Conservation (phyloP, 805 yeast species). For the Tetrapisispora namnaoensis region DNA sequence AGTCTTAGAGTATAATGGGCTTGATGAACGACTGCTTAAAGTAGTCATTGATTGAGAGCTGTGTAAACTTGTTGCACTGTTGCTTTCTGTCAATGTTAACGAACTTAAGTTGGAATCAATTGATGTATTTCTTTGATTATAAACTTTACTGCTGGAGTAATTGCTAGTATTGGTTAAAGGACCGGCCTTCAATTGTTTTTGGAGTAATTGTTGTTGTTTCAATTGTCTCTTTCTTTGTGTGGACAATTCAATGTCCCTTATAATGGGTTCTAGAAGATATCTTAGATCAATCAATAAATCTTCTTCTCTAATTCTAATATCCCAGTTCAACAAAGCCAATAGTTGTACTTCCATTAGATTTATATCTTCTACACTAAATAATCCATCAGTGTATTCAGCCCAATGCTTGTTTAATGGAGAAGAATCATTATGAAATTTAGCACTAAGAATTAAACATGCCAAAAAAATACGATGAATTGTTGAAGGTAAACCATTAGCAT, state of each 20-base stretch:
- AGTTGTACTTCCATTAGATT: constrained; percentile 76
- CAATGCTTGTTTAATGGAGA: constrained; percentile 72
- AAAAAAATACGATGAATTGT: constrained; percentile 71
- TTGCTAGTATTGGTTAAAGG: not conserved
- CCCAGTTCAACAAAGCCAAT: constrained; percentile 61
- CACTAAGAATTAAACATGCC: constrained; percentile 62
- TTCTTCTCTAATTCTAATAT: constrained; percentile 51
- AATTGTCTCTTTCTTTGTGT: constrained; percentile 14
- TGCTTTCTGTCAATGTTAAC: constrained; percentile 10
- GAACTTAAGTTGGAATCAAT: constrained; percentile 10
- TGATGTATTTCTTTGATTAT: constrained; percentile 17
- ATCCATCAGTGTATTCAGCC: constrained; percentile 70
- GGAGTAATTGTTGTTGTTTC: constrained; percentile 3
- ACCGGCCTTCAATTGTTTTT: not conserved
- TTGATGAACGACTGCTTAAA: not conserved
- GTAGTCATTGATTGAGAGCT: constrained; percentile 1
- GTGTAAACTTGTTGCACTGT: constrained; percentile 3
- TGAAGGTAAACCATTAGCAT: constrained; percentile 69
- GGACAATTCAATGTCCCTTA: constrained; percentile 33
- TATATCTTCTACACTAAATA: constrained; percentile 57
- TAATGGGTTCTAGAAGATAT: constrained; percentile 69
- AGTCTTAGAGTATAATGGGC: constrained; percentile 2
- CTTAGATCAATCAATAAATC: constrained; percentile 62
- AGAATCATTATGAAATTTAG: constrained; percentile 69
- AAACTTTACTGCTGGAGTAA: constrained; percentile 7